Evolutionary conservation across 192 early-diverging fungal species (phyloP).

Genomic region (Podila epigama): DNA sequence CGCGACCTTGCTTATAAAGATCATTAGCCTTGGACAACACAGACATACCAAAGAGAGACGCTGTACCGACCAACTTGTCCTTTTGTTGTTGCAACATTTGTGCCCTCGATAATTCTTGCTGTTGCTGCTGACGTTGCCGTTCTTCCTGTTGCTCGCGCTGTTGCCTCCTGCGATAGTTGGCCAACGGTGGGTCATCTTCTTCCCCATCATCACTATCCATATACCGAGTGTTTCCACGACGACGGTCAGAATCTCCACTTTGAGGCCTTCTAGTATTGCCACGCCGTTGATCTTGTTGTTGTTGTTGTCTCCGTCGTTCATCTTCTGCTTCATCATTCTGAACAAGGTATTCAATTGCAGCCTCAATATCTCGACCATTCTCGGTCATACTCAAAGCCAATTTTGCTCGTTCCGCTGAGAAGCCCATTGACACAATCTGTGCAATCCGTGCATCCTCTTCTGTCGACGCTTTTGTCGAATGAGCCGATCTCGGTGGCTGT

Average conservation of each 20-base stretch:
- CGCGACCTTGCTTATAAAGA: conserved; percentile 66
- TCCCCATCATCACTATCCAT: too few relatives aligned
- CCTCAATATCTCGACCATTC: conserved; percentile 64
- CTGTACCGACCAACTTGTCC: conserved; percentile 61
- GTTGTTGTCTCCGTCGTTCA: too few relatives aligned
- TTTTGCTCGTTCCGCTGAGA: conserved; percentile 67
- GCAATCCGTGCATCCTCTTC: conserved; percentile 64
- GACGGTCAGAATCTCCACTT: conserved; percentile 1
- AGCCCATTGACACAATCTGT: conserved; percentile 84
- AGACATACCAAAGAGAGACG: conserved; percentile 65
- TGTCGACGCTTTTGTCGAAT: conserved; percentile 1
- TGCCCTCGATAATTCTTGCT: conserved; percentile 14
- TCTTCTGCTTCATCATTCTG: conserved; percentile 47
- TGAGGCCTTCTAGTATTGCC: too few relatives aligned
- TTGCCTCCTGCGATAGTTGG: conserved; percentile 21
- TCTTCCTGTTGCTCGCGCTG: not conserved
- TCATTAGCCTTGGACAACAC: conserved; percentile 73
- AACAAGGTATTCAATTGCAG: conserved; percentile 59
- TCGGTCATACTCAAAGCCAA: conserved; percentile 74
- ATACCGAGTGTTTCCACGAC: too few relatives aligned
- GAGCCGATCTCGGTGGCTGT: not conserved
- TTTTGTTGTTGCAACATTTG: conserved; percentile 57
- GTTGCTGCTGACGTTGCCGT: not conserved
- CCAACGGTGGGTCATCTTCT: conserved; percentile 23
- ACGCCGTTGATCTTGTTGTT: too few relatives aligned